Percentiles rank a stretch among this genome's conserved stretches.
Conservation (phyloP, 306 rosid species). For the Vicia sativa region DNA sequence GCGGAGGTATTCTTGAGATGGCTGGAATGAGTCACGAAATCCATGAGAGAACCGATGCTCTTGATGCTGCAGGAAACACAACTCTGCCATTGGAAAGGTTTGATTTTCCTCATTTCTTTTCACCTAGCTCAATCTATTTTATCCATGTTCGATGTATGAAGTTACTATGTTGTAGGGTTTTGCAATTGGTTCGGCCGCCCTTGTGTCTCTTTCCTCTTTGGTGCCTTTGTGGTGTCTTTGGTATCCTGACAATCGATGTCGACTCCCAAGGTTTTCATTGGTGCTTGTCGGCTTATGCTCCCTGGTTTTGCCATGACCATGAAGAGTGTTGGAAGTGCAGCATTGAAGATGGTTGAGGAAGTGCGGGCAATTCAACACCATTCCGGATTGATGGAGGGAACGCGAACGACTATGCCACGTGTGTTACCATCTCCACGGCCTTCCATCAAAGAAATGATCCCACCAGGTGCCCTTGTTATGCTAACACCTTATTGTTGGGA, state of each 20-base stretch:
- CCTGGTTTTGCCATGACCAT: constrained; percentile 99
- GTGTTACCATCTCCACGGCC: constrained; percentile 93
- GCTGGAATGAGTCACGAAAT: constrained; percentile 97
- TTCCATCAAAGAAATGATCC: constrained; percentile 93
- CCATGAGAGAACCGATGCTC: constrained; percentile 96
- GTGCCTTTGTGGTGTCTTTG: constrained; percentile 92
- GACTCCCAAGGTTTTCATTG: constrained; percentile 93
- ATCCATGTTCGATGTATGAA: constrained; percentile 15
- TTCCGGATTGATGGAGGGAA: constrained; percentile 98
- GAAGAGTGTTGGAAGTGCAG: constrained; percentile 99
- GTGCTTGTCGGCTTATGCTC: constrained; percentile 94
- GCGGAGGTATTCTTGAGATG: constrained; percentile 99
- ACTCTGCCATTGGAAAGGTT: constrained; percentile 98
- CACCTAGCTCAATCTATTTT: neutral
- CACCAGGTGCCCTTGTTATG: constrained; percentile 98
- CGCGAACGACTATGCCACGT: constrained; percentile 87
- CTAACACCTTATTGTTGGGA: constrained; percentile 91
- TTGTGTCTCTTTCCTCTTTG: constrained; percentile 95
- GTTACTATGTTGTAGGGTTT: constrained; percentile 61
- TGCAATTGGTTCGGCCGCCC: constrained; percentile 96
- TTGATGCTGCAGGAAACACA: constrained; percentile 98
- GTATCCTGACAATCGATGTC: constrained; percentile 71
- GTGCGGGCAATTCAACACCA: constrained; percentile 94
- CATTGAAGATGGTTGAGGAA: constrained; percentile 98
- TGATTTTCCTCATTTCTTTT: constrained; percentile 10